Conservation (phyloP, 768 basidiomycete species). For the Lactarius hengduanensis region DNA sequence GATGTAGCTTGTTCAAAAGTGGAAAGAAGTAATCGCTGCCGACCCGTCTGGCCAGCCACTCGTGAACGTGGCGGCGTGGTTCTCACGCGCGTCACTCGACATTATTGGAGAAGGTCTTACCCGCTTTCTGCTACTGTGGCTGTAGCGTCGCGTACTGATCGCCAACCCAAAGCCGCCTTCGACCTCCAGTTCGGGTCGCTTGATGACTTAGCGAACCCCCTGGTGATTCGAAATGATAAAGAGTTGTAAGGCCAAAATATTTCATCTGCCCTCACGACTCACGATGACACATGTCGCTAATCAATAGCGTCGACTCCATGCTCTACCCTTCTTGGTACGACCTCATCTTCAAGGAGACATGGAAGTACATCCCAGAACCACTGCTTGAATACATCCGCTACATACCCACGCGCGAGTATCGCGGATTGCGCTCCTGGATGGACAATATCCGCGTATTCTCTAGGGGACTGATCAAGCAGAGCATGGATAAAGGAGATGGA, state of each 20-base stretch:
- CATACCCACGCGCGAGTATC: background rate
- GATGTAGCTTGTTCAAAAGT: slow-evolving; percentile 30
- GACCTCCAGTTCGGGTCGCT: slow-evolving; percentile 32
- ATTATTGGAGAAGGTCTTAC: slow-evolving; percentile 32
- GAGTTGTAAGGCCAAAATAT: slow-evolving; percentile 28
- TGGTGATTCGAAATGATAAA: slow-evolving; percentile 29
- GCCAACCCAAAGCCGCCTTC: slow-evolving; percentile 28
- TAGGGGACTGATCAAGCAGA: background rate
- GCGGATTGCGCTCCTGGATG: background rate
- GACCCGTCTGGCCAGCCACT: slow-evolving; percentile 10
- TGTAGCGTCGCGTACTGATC: background rate
- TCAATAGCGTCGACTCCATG: slow-evolving; percentile 3
- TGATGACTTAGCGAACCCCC: slow-evolving; percentile 28
- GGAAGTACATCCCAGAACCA: background rate
- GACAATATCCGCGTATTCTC: background rate
- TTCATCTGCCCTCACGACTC: background rate
- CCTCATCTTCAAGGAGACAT: background rate
- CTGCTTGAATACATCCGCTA: slow-evolving; percentile 3
- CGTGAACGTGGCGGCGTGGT: slow-evolving; percentile 30
- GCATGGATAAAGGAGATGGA: background rate
- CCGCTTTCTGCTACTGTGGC: no score
- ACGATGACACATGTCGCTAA: background rate
- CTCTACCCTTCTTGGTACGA: slow-evolving; percentile 10
- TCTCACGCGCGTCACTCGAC: slow-evolving; percentile 32
- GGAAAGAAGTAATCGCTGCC: slow-evolving; percentile 27